Percentiles rank a stretch among this genome's conserved stretches.
phyloP scores from a whole-genome alignment of 257 asterid genomes.

The Nicotiana noctiflora region DNA sequence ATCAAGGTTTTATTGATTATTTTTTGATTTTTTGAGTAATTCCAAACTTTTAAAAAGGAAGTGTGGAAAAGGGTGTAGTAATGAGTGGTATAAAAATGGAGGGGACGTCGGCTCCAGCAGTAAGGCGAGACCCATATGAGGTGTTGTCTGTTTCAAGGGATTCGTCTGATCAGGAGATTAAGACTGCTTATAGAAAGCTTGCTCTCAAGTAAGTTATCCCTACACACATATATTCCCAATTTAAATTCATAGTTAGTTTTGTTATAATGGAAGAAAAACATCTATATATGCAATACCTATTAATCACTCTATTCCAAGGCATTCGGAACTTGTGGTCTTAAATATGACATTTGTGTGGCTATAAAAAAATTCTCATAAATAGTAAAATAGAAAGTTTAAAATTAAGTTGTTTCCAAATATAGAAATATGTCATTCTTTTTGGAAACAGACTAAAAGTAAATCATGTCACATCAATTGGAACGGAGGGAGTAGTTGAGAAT shows the following conservation, averaged over 20 bases:
- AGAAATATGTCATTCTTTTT: too few relatives aligned
- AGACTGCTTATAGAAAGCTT: slow-evolving; percentile 94
- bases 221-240: background rate
- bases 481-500: too few relatives aligned
- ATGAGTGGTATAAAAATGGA: slow-evolving; percentile 62
- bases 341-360: too few relatives aligned
- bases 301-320: too few relatives aligned
- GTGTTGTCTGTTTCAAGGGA: slow-evolving; percentile 81
- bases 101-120: slow-evolving; percentile 66
- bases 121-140: slow-evolving; percentile 92
- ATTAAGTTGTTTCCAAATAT: too few relatives aligned
- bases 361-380: too few relatives aligned
- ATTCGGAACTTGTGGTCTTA: too few relatives aligned
- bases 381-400: too few relatives aligned
- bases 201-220: slow-evolving; percentile 75
- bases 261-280: too few relatives aligned
- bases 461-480: too few relatives aligned
- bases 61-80: slow-evolving; percentile 36
- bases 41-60: slow-evolving; percentile 7
- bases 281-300: too few relatives aligned
- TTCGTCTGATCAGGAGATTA: slow-evolving; percentile 92
- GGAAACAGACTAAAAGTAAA: too few relatives aligned
- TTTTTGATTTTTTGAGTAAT: slow-evolving; percentile 3
- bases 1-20: slow-evolving; percentile 6
- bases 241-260: background rate